Percentiles rank a stretch among this genome's conserved stretches.
phyloP scores from a whole-genome alignment of 257 asterid genomes.

The Lycium barbarum region DNA sequence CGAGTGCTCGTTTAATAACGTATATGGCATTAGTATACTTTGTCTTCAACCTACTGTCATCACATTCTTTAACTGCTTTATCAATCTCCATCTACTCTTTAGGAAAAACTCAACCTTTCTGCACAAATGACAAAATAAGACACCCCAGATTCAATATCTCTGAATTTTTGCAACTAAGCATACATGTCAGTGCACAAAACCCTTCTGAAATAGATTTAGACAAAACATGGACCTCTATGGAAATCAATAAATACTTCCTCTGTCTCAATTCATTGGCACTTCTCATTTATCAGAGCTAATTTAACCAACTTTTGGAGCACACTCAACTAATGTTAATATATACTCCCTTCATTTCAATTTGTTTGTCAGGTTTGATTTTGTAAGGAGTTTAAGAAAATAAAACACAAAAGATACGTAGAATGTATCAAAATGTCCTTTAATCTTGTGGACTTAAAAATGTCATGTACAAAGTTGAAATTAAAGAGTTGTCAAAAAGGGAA shows the following conservation, averaged over 20 bases:
- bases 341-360: too few relatives aligned
- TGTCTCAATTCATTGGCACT: background rate
- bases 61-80: conserved; percentile 68
- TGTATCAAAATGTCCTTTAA: too few relatives aligned
- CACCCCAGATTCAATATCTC: background rate
- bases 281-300: background rate
- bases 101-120: conserved; percentile 28
- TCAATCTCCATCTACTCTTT: conserved; percentile 71
- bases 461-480: too few relatives aligned
- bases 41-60: conserved; percentile 80
- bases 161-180: background rate
- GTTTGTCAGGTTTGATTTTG: too few relatives aligned
- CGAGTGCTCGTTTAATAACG: conserved; percentile 83
- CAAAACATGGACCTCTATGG: background rate
- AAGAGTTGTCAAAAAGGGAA: too few relatives aligned
- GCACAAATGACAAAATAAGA: background rate
- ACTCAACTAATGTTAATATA: too few relatives aligned
- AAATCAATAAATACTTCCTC: background rate
- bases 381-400: too few relatives aligned
- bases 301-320: background rate
- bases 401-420: too few relatives aligned
- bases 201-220: background rate
- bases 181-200: background rate
- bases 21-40: conserved; percentile 85
- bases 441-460: too few relatives aligned